Base-by-base conservation (phyloP, 345 rosid genomes). In the Hibiscus mutabilis region DNA sequence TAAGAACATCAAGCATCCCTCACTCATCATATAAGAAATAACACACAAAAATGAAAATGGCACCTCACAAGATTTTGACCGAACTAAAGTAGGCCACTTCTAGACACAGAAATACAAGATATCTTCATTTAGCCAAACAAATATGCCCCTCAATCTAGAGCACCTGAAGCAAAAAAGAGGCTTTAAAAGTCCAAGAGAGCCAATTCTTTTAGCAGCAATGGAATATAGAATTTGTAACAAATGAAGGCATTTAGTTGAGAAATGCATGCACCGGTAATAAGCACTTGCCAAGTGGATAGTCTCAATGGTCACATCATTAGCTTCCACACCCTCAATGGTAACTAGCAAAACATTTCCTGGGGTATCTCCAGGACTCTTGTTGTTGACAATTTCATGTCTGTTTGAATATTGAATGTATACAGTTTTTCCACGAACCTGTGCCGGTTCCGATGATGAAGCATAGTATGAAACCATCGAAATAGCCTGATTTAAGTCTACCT, bases 301-400 rank as follows among this genome's bases (percentile, higher is more conserved):
- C 74, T 95, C 99, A 40, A 95, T 90, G 94, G 87, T 95, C 73
- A 95, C 90, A 33, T 90, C 91, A 13, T 93, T 95, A 75, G 97
- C 89, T 78, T 92, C 96, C 19, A 92, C 97, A 61, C 97, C 97
- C 80, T 95, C 99, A n/a, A 95, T 89, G n/a, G 98, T 95, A 31
- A 95, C 97, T 37, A 95, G 83, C 68, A 95, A 81, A 18, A 95
- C 99, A 82, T 95, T 95, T 24, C 98, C 99, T 73, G 98, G 99
- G 78, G 85, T 89, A 78, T 92, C 99, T 33, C 97, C 97, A 16
- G 99, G 99, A 79, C 96, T 90, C 89, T 89, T 93, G 81, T 88
- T 95, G 87, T 92, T 93, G 51, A 95, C 97, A 64, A 95, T 95
- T 68, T 95, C 99, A 78, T 90, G 98, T 33, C 99, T 85, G 70